Evolutionary conservation across 2,329 filamentous ascomycete species (phyloP).

Genomic region (Periconia digitata): DNA sequence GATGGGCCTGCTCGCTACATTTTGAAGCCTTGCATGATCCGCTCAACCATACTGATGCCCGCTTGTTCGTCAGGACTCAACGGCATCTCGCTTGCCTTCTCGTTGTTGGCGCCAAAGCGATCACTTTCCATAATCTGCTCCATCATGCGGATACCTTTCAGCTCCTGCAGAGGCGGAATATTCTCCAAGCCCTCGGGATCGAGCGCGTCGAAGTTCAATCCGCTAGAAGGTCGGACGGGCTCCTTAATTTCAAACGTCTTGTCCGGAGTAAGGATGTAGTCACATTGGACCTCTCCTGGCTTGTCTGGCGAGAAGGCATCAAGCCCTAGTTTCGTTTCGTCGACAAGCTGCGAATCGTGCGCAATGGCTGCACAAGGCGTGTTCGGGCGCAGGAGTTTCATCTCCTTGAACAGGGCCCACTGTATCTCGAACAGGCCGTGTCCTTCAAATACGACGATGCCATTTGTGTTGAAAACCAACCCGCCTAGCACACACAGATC

Average conservation of each 20-base stretch:
- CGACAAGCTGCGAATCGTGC: conserved; percentile 48
- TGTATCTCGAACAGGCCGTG: conserved; percentile 48
- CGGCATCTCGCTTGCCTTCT: conserved; percentile 7
- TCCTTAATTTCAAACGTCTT: conserved; percentile 27
- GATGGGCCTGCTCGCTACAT: not conserved
- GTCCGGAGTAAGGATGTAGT: conserved; percentile 45
- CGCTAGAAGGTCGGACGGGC: conserved; percentile 37
- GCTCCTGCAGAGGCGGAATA: conserved; percentile 41
- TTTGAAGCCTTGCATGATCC: conserved; percentile 33
- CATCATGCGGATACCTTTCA: conserved; percentile 41
- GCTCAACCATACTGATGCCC: conserved; percentile 36
- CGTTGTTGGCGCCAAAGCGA: conserved; percentile 13
- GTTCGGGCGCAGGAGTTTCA: conserved; percentile 28
- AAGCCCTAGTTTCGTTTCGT: conserved; percentile 23
- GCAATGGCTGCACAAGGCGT: conserved; percentile 41
- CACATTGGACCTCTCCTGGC: conserved; percentile 46
- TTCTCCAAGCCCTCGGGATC: conserved; percentile 41
- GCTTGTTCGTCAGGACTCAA: conserved; percentile 31
- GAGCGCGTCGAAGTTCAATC: conserved; percentile 44
- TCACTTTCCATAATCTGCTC: conserved; percentile 32
- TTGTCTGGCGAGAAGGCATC: conserved; percentile 29
- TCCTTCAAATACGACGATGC: conserved; percentile 46
- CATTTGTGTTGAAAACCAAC: conserved; percentile 43
- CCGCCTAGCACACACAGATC: conserved; percentile 46
- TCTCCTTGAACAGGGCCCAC: conserved; percentile 45